phyloP scores from a whole-genome alignment of 2,329 filamentous ascomycete genomes.

The Alternaria sp. region DNA sequence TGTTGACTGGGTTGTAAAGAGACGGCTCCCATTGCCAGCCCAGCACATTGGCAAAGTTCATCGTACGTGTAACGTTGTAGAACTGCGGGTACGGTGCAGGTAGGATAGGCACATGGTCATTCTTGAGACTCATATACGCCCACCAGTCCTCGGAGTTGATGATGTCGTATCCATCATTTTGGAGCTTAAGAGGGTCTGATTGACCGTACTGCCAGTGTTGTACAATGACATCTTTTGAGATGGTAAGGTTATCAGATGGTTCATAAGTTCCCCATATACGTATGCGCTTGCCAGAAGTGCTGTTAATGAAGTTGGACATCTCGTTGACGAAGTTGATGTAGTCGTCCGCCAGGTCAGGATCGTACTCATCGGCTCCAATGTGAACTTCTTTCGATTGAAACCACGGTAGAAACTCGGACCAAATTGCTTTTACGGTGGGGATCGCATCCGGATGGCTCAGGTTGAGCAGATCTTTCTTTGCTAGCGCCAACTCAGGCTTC shows the following conservation, averaged over 20 bases:
- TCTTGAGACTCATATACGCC: slow-evolving; percentile 65
- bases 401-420: slow-evolving; percentile 52
- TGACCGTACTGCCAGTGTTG: slow-evolving; percentile 62
- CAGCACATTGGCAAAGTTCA: slow-evolving; percentile 55
- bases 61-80: slow-evolving; percentile 56
- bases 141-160: slow-evolving; percentile 62
- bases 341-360: slow-evolving; percentile 45
- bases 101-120: slow-evolving; percentile 59
- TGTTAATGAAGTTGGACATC: slow-evolving; percentile 46
- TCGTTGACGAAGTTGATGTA: slow-evolving; percentile 53
- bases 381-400: slow-evolving; percentile 51
- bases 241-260: slow-evolving; percentile 51
- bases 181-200: slow-evolving; percentile 56
- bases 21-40: slow-evolving; percentile 60
- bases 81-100: slow-evolving; percentile 59
- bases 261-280: slow-evolving; percentile 57
- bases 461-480: slow-evolving; percentile 50
- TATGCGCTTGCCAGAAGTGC: slow-evolving; percentile 43
- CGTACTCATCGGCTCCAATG: slow-evolving; percentile 53
- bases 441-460: slow-evolving; percentile 49
- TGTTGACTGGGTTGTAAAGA: slow-evolving; percentile 57
- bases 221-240: slow-evolving; percentile 54
- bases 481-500: slow-evolving; percentile 51
- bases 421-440: slow-evolving; percentile 49
- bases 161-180: slow-evolving; percentile 50